Evolutionary conservation across 2,329 filamentous ascomycete genomes (phyloP), one percentile per base, ranked within the genome.

Genomic region (Nigrospora osmanthi): DNA sequence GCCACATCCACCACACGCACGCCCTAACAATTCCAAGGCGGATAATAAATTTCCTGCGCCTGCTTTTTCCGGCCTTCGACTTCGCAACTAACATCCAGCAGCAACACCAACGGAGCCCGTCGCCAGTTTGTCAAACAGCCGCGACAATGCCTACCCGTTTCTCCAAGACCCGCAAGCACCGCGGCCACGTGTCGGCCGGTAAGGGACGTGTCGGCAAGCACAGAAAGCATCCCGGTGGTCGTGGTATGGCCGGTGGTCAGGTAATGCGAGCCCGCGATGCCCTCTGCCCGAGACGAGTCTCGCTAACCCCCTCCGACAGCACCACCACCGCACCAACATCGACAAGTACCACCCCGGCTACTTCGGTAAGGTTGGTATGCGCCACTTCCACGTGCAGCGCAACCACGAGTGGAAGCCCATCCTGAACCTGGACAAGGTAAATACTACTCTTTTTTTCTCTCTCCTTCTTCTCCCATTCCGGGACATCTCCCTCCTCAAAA

Each of bases 141-240:
- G 68, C 68, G 73, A 76, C 70, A 67, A 83, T 83, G 83, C 83
- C 83, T 81, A 86, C 83, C 71, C 76, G 82, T 70, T 76, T 82
- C 59, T 78, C 77, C 65, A 85, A 86, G 75, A 87, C 83, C 71
- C 78, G 83, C 73, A 87, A 87, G 80, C 83, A 83, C 80, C 89
- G 91, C 80, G 91, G 91, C 74, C 89, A 98, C 78, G 93, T 98
- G 70, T 94, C 87, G 68, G 89, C 89, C 81, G 93, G 93, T 81
- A 84, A 97, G 75, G 91, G 93, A 80, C 91, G 91, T 83, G 74
- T 97, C 70, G 93, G 93, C 72, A 97, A 97, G 87, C 90, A 96
- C 86, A 81, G 93, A 70, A 97, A 98, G 85, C 81, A 85, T 61
- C 81, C 80, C 60, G 81, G 81, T 83, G 81, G 81, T 80, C 78